Base-by-base conservation (phyloP, 345 rosid genomes). In the Abelmoschus esculentus region DNA sequence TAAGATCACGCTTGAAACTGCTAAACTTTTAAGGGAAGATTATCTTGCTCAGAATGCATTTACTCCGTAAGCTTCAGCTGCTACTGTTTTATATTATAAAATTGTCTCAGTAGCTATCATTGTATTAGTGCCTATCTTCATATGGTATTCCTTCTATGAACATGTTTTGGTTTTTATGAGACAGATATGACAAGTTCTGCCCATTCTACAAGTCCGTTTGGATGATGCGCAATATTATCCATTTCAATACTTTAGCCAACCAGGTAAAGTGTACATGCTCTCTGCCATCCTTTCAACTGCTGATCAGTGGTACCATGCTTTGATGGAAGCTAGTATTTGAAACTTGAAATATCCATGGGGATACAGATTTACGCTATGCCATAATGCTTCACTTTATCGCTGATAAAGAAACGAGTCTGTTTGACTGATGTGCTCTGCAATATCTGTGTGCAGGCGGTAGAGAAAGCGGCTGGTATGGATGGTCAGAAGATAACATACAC, bases 171-270 rank as follows among this genome's bases (percentile, higher is more conserved):
- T 38, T 22, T 74, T 73, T 38, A 66, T 78, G 65, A 15, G 66
- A 52, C 86, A 92, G 99, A 73, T 96, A 96, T 58, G 99, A 96
- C 79, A 96, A 96, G 65, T 96, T 82, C 84, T 96, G 99, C 73
- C 99, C 99, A 52, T 96, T 96, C 84, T 96, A 96, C 91, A 96
- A 96, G 81, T 92, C 98, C 15, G 93, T 96, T 61, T 96, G 99
- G 99, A 89, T 96, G 99, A 96, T 96, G 99, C 99, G 98, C 78
- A 96, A 96, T 87, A 96, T 96, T 31, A 89, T 96, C 67, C 99
- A 92, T 82, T 96, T 86, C 84, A 90, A 76, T 84, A 87, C 85
- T 80, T 79, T 96, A 86, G 96, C 99, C 80, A 96, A 96, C 69
- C 99, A 96, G 97, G 99, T 95, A 82, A 22, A 7, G 59, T 31